These are phyloP conservation scores for Suhomyces chickasaworum DNA, from an alignment of 1,139 yeast species.

Conservation along the genomic window DNA sequence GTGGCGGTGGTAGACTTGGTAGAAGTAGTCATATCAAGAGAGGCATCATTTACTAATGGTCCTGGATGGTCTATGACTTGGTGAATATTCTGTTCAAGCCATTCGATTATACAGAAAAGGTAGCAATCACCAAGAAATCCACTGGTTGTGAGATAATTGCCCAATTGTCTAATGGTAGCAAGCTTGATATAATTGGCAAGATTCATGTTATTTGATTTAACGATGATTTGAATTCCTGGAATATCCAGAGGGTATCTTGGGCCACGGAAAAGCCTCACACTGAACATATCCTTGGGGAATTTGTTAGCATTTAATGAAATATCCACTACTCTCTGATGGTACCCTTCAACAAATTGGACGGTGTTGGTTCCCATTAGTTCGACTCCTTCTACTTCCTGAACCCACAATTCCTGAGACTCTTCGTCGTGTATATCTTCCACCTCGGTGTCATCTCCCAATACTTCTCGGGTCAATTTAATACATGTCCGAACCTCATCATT, in stretches of 20 bases:
- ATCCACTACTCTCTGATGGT: conserved; percentile 30
- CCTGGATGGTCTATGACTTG: conserved; percentile 73
- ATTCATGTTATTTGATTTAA: conserved; percentile 45
- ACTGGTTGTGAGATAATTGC: conserved; percentile 40
- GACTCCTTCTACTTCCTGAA: conserved; percentile 74
- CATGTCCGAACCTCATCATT: conserved; percentile 56
- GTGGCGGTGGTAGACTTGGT: neutral
- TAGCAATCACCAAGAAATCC: conserved; percentile 67
- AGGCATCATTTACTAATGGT: conserved; percentile 41
- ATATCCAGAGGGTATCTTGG: conserved; percentile 56
- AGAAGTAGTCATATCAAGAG: neutral
- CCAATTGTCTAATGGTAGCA: conserved; percentile 56
- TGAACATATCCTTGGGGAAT: conserved; percentile 35
- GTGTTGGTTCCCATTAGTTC: conserved; percentile 48
- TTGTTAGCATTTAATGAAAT: conserved; percentile 37
- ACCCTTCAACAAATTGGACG: conserved; percentile 23
- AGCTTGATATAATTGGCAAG: conserved; percentile 77
- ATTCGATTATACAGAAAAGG: conserved; percentile 66
- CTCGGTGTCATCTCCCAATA: conserved; percentile 6
- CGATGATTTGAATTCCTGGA: conserved; percentile 63
- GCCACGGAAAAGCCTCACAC: conserved; percentile 55
- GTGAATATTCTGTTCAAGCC: conserved; percentile 67
- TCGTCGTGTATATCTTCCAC: conserved; percentile 16
- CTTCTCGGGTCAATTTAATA: conserved; percentile 49
- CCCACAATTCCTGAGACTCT: conserved; percentile 56